phyloP scores from a whole-genome alignment of 2,329 filamentous ascomycete species.

The Trichoderma citrinoviride region DNA sequence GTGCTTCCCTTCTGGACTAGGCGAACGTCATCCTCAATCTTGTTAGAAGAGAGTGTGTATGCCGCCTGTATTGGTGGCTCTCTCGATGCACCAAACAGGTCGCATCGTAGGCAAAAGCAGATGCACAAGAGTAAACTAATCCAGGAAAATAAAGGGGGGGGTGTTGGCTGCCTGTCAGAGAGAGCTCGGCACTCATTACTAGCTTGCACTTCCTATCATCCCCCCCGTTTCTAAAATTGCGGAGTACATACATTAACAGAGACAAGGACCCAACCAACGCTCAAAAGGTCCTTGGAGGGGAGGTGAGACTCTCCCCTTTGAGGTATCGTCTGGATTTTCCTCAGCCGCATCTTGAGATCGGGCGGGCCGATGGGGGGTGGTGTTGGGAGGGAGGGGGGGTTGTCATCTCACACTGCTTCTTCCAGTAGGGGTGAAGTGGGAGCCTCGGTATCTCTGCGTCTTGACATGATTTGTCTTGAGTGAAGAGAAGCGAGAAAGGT shows the following conservation, averaged over 20 bases:
- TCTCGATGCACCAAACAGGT: conserved; percentile 4
- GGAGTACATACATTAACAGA: too few species aligned
- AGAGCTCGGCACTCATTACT: neutral
- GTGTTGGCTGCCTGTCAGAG: neutral
- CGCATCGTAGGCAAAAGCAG: neutral
- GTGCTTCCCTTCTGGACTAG: neutral
- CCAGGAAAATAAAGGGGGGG: neutral
- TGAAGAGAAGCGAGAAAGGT: neutral
- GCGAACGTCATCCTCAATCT: neutral
- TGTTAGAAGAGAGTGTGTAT: neutral
- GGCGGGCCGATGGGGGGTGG: neutral
- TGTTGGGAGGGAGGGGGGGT: neutral
- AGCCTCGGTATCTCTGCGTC: neutral
- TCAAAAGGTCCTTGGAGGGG: neutral
- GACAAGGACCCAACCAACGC: neutral
- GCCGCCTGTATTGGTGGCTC: neutral
- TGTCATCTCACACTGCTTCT: neutral
- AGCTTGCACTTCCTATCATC: neutral
- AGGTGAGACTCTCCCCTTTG: neutral
- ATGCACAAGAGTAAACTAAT: neutral
- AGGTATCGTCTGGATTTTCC: conserved; percentile 4
- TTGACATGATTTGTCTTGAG: neutral
- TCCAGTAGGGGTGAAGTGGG: neutral
- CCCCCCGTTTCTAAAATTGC: neutral
- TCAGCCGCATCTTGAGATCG: conserved; percentile 12